Evolutionary conservation across 2,329 filamentous ascomycete species (phyloP), one percentile per base, ranked within the genome.

Genomic region (Aspergillus unguis): DNA sequence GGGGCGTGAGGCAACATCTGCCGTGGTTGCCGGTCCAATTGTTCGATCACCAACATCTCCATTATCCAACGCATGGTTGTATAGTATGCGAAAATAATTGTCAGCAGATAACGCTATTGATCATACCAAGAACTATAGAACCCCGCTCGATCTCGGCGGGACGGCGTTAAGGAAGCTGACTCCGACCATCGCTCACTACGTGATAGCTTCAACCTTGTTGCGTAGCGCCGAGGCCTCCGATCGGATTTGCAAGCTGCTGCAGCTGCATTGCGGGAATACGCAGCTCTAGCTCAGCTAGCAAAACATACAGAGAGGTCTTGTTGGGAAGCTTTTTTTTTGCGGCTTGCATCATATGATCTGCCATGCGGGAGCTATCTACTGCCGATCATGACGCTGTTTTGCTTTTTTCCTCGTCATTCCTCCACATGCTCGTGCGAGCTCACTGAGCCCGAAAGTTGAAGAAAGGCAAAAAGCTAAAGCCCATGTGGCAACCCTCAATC

Each of bases 301-400:
- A 17, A 17, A 17, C 17, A 17, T 17, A 17, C 17, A 17, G 9
- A 10, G 3, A 11, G 33, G 33, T 10, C 9, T 11, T 36, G 5
- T 6, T n/a, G 9, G 33, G 36, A 38, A 6, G n/a, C 36, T 38
- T 6, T 29, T 44, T 17, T 17, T 6, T 11, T 38, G 36, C 36
- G 9, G 23, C 2, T 7, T 38, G 36, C 36, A 25, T 38, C 36
- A 38, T 38, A 38, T 25, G 36, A 38, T 38, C 17, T 9, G 36
- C 36, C 23, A n/a, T 23, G 17, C 7, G n/a, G 33, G 10, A n/a
- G 9, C 33, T 36, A 11, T 36, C 9, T 36, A 4, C 33, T 23
- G 44, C 35, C 31, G 44, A 45, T 45, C 44, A 45, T 45, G 44
- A 45, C 32, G 44, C n/a, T 45, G 17, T n/a, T n/a, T 33, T 26